phyloP scores from a whole-genome alignment of 345 rosid species.

The Rhodamnia rubescens region DNA sequence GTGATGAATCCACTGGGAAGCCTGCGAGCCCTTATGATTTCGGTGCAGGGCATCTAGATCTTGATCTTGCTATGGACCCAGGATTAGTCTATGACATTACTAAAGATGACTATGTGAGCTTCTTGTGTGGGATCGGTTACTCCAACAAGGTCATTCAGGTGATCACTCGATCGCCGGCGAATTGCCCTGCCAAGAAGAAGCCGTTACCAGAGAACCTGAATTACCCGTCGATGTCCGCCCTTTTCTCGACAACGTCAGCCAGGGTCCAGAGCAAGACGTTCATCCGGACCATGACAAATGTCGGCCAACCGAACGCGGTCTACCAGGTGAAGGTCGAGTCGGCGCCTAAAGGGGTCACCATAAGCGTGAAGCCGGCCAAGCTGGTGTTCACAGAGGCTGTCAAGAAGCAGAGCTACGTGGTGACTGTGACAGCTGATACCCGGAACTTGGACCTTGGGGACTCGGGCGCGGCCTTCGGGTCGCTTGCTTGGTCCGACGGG shows the following conservation, averaged over 20 bases:
- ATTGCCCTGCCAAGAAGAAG: slow-evolving; percentile 46
- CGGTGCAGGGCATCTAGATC: slow-evolving; percentile 65
- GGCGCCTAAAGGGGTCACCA: slow-evolving; percentile 42
- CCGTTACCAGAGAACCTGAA: slow-evolving; percentile 60
- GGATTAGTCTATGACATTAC: slow-evolving; percentile 67
- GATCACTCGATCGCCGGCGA: slow-evolving; percentile 41
- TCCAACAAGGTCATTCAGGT: slow-evolving; percentile 59
- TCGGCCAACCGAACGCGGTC: slow-evolving; percentile 31
- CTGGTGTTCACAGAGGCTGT: slow-evolving; percentile 34
- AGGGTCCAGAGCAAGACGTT: slow-evolving; percentile 30
- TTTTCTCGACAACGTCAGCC: slow-evolving; percentile 31
- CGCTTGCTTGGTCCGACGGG: slow-evolving; percentile 72
- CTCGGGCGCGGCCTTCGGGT: slow-evolving; percentile 61
- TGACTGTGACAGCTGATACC: slow-evolving; percentile 42
- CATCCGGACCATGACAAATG: slow-evolving; percentile 60
- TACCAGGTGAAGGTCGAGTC: slow-evolving; percentile 36
- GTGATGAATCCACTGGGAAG: slow-evolving; percentile 69
- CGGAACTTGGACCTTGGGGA: slow-evolving; percentile 38
- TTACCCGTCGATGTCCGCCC: slow-evolving; percentile 72
- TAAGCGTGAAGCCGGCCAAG: slow-evolving; percentile 46
- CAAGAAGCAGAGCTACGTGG: slow-evolving; percentile 45
- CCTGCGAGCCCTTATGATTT: slow-evolving; percentile 43
- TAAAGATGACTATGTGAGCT: slow-evolving; percentile 48
- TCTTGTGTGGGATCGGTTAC: slow-evolving; percentile 61
- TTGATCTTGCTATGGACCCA: slow-evolving; percentile 67